phyloP scores from a whole-genome alignment of 2,329 filamentous ascomycete species.

The Botrytis aclada region DNA sequence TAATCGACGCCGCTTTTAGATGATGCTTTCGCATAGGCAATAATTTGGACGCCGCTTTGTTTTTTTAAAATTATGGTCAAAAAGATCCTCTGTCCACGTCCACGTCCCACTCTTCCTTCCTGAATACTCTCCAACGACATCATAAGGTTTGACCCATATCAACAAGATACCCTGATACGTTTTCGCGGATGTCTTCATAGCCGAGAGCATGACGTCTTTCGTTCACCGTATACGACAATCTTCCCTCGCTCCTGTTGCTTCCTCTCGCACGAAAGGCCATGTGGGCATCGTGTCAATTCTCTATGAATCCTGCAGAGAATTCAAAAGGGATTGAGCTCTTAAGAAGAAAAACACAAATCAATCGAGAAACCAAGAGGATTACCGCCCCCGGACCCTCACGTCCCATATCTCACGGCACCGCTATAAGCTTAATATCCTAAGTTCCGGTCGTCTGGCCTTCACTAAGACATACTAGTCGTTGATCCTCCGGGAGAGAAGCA shows the following conservation, averaged over 20 bases:
- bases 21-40: neutral
- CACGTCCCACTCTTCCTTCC: neutral
- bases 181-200: neutral
- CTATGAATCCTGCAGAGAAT: neutral
- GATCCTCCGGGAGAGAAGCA: constrained; percentile 11
- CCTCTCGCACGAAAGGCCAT: neutral
- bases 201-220: neutral
- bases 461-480: neutral
- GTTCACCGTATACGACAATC: neutral
- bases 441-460: neutral
- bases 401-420: neutral
- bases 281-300: neutral
- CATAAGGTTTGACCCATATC: neutral
- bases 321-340: neutral
- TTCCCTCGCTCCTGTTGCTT: neutral
- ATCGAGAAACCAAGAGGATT: neutral
- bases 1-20: neutral
- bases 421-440: neutral
- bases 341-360: neutral
- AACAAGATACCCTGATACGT: neutral
- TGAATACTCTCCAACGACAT: neutral
- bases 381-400: neutral
- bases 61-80: neutral
- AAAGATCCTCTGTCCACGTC: too few relatives aligned
- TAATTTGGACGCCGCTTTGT: neutral